Conservation (phyloP, 805 yeast species). For the Candida coleopterorum region DNA sequence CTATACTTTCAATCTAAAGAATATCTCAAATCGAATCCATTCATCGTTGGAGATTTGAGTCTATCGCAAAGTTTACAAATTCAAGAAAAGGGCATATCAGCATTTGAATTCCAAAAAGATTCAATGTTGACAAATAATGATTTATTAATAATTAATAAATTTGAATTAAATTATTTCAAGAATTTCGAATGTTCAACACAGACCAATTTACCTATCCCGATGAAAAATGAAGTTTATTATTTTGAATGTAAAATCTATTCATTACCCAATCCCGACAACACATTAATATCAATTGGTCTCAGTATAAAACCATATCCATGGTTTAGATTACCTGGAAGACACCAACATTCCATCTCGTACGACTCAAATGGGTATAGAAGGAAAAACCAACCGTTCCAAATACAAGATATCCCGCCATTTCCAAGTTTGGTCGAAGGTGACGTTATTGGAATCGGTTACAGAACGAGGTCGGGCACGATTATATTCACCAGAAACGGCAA, state of each 20-base stretch:
- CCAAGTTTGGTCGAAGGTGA: conserved; percentile 76
- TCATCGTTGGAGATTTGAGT: conserved; percentile 39
- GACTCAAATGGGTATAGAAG: conserved; percentile 82
- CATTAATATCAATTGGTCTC: conserved; percentile 69
- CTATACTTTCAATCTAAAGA: conserved; percentile 64
- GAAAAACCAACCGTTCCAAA: conserved; percentile 67
- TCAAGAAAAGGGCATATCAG: conserved; percentile 83
- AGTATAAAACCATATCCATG: conserved; percentile 88
- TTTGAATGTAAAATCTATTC: conserved; percentile 84
- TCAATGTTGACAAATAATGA: conserved; percentile 51
- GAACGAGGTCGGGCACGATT: conserved; percentile 75
- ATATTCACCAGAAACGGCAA: conserved; percentile 95
- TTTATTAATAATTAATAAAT: conserved; percentile 59
- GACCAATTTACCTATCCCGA: conserved; percentile 83
- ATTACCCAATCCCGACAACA: conserved; percentile 50
- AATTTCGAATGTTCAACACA: conserved; percentile 63
- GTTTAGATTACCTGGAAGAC: conserved; percentile 91
- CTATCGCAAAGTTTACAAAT: conserved; percentile 60
- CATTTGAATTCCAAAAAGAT: conserved; percentile 79
- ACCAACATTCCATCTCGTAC: conserved; percentile 78
- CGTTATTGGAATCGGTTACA: conserved; percentile 87
- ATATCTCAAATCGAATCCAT: conserved; percentile 30
- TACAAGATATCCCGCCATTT: conserved; percentile 43
- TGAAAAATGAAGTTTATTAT: conserved; percentile 78
- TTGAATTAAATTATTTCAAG: conserved; percentile 54